These are phyloP conservation scores for Gracilaria domingensis DNA, from an alignment of 23 red algal species.

Conservation along the genomic window DNA sequence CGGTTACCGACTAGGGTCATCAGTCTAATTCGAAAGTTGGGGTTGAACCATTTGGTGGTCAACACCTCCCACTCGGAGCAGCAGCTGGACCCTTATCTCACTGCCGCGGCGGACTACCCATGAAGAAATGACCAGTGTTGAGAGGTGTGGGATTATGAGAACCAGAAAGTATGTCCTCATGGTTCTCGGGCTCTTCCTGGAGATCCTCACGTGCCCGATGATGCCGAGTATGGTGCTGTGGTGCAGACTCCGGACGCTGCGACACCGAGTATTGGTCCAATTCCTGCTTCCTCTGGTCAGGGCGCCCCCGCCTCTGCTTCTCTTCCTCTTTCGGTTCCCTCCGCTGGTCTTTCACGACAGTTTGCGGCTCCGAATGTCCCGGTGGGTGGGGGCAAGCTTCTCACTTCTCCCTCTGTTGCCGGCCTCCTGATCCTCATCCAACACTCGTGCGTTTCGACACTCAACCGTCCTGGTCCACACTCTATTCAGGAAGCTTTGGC, in stretches of 20 bases:
- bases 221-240: not conserved
- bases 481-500: not conserved
- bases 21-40: not conserved
- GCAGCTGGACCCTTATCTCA: not conserved
- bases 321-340: not conserved
- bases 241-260: not conserved
- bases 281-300: no score
- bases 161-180: not conserved
- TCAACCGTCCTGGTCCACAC: not conserved
- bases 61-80: no score
- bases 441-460: not conserved
- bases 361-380: not conserved
- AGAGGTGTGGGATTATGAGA: not conserved
- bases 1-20: not conserved
- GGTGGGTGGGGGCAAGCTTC: not conserved
- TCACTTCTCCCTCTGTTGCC: not conserved
- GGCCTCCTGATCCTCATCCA: not conserved
- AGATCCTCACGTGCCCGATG: not conserved
- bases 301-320: not conserved
- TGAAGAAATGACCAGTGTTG: not conserved
- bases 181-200: not conserved
- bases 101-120: not conserved
- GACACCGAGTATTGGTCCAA: not conserved
- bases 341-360: not conserved
- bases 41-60: not conserved